Evolutionary conservation across 495 filamentous ascomycete genomes (phyloP).

Genomic region (Parmelia sp.): DNA sequence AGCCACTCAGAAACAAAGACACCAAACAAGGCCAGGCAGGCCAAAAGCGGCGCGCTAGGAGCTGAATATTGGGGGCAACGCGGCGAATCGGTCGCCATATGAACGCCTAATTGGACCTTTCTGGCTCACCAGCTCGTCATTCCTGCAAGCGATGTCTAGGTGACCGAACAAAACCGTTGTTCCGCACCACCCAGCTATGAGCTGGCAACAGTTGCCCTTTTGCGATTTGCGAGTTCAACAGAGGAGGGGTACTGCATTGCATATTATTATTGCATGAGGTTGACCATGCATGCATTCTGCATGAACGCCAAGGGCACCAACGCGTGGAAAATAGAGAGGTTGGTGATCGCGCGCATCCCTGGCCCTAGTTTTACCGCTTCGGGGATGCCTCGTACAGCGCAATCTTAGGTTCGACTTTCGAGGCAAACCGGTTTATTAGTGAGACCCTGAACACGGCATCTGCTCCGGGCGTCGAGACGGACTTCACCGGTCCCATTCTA

Average conservation of each 20-base stretch:
- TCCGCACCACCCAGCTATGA: conserved; percentile 4
- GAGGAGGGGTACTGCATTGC: background rate
- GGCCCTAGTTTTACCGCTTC: background rate
- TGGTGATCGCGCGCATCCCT: conserved; percentile 10
- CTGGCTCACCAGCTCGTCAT: background rate
- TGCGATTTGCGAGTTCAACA: conserved; percentile 3
- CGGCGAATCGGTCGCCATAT: background rate
- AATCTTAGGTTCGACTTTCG: background rate
- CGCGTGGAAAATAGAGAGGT: conserved; percentile 12
- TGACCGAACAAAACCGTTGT: background rate
- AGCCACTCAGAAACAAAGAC: conserved; percentile 4
- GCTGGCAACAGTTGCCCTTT: background rate
- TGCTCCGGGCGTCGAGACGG: background rate
- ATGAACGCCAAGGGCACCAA: conserved; percentile 1
- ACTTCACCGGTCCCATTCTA: background rate
- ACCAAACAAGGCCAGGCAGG: background rate
- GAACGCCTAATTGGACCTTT: conserved; percentile 12
- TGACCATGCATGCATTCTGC: conserved; percentile 3
- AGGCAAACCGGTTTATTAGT: background rate
- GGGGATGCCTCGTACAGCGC: background rate
- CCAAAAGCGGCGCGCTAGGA: conserved; percentile 3
- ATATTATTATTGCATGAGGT: conserved; percentile 8
- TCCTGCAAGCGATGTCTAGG: background rate
- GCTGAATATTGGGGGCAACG: conserved; percentile 7
- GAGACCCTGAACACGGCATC: background rate